These are phyloP conservation scores for Juglanconis sp. DNA, from an alignment of 2,329 filamentous ascomycete genomes.

Conservation along the genomic window DNA sequence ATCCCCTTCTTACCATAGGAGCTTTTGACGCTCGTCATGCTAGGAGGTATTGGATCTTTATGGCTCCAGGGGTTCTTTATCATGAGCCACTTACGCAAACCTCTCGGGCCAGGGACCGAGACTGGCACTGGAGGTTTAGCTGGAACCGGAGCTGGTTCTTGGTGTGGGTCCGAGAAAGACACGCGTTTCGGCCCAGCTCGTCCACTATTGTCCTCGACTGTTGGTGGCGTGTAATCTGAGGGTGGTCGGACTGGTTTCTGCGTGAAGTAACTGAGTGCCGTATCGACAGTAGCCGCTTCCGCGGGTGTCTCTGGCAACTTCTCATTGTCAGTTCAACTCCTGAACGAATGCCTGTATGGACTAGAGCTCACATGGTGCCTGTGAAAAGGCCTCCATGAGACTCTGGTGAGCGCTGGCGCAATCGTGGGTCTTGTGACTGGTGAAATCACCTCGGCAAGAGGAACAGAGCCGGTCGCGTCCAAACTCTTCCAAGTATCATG, in stretches of 20 bases:
- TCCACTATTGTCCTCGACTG: background rate
- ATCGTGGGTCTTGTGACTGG: background rate
- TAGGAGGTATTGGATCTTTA: background rate
- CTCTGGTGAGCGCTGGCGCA: background rate
- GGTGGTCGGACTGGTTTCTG: background rate
- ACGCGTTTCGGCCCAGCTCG: background rate
- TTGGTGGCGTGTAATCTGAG: background rate
- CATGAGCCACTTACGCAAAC: conserved; percentile 9
- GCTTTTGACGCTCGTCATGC: background rate
- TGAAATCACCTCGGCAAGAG: background rate
- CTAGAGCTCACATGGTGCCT: background rate
- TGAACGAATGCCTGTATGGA: background rate
- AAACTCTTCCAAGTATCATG: conserved; percentile 1
- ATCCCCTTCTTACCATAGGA: background rate
- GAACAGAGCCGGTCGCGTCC: background rate
- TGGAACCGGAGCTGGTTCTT: background rate
- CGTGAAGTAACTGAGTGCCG: conserved; percentile 7
- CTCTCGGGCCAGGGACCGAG: background rate
- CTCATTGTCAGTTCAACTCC: background rate
- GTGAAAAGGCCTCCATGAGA: conserved; percentile 4
- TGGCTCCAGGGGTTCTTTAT: background rate
- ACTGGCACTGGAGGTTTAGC: background rate
- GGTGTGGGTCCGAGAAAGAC: background rate
- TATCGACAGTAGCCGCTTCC: background rate
- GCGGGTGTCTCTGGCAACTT: background rate